phyloP scores from a whole-genome alignment of 495 filamentous ascomycete species.

The Pyronema omphalodes region DNA sequence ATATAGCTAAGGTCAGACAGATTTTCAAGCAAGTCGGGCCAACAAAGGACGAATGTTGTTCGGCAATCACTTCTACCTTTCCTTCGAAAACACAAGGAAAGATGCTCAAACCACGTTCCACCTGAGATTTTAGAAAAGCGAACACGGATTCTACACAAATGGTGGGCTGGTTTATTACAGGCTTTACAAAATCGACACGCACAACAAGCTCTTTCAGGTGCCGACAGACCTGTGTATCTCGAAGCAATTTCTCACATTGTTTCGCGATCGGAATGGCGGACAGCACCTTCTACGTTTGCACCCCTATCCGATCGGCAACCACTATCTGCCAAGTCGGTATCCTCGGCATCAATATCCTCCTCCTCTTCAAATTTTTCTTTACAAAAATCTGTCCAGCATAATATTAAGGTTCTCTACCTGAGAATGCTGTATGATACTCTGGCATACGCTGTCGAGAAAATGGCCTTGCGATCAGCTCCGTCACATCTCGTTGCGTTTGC shows the following conservation, averaged over 20 bases:
- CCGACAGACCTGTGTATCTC: conserved; percentile 63
- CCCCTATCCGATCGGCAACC: conserved; percentile 35
- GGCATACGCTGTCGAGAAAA: conserved; percentile 74
- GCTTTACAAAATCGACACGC: conserved; percentile 50
- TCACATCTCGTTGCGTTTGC: conserved; percentile 81
- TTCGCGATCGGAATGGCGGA: conserved; percentile 82
- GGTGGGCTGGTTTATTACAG: conserved; percentile 84
- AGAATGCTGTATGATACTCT: conserved; percentile 77
- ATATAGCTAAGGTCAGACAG: conserved; percentile 1
- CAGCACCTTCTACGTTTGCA: conserved; percentile 45
- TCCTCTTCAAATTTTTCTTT: conserved; percentile 58
- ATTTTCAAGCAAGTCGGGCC: conserved; percentile 3
- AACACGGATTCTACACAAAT: conserved; percentile 70
- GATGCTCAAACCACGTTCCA: conserved; percentile 45
- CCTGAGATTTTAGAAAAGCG: conserved; percentile 79
- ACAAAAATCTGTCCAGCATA: conserved; percentile 77
- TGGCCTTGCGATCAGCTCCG: conserved; percentile 80
- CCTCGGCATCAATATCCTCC: conserved; percentile 38
- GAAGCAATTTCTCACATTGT: conserved; percentile 73
- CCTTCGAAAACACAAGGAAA: conserved; percentile 49
- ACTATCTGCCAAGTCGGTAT: conserved; percentile 32
- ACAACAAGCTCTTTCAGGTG: conserved; percentile 52
- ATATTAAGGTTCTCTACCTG: conserved; percentile 77
- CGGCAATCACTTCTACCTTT: conserved; percentile 70
- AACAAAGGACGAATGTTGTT: conserved; percentile 59